Evolutionary conservation across 352 stramenopile species (phyloP), one percentile per base, ranked within the genome.

Genomic region (Globisporangium abappressorium): DNA sequence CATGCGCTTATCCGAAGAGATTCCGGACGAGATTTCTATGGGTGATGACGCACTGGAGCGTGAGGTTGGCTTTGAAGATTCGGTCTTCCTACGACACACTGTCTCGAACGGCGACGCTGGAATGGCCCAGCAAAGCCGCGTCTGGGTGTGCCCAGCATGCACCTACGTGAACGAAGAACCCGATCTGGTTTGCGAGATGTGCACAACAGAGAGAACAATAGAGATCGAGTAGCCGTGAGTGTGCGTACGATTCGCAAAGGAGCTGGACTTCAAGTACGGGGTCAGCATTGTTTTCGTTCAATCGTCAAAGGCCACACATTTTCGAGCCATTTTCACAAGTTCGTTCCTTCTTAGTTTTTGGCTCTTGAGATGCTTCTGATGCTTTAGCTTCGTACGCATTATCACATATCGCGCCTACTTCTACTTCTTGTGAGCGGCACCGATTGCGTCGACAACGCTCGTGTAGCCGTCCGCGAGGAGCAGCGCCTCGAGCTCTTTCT

Each of bases 401-500:
- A 49, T 11, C 14, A 20, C 41, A 49, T 38, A n/a, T 14, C 26
- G 26, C n/a, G 28, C 18, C 41, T 8, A 43, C 18, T 33, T 33
- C 38, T 69, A 71, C 69, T 85, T 77, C 65, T 89, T 90, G 73
- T 94, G 85, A 33, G 83, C 84, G 8, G 84, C 83, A 54, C 94
- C 95, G 12, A 98, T 85, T 20, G 93, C 94, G 24, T 98, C 85
- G 0, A 68, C 63, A 36, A 98, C 90, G 49, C 72, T 90, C 20
- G 67, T 68, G 70, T 89, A 98, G 20, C 92, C 94, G 59, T 98
- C 91, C 1, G 73, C 73, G 47, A 85, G 64, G 11, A 98, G 72
- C 46, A 98, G 70, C 43, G 82, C 85, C 15, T 77, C 79, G 43
- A 99, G 71, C 66, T 98, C 92, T 43, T 92, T 80, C 75, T 98